A percentile compares a stretch with the other conserved stretches of the same genome.
phyloP scores from a whole-genome alignment of 768 basidiomycete species.

The Chalciporus sphaerocephalus region DNA sequence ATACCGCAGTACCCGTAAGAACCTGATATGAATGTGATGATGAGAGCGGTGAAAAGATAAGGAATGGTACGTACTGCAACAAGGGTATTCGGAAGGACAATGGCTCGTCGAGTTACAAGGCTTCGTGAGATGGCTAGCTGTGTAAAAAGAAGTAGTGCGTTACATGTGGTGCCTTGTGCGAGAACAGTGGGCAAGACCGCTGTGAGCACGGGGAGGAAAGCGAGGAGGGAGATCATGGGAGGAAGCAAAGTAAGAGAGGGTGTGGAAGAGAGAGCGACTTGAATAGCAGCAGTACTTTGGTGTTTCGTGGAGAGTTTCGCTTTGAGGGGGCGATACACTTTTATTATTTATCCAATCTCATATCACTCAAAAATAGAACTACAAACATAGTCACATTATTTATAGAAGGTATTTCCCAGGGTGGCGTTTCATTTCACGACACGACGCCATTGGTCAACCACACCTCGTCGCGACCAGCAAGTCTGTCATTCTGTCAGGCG shows the following conservation, averaged over 20 bases:
- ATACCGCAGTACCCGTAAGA: conserved; percentile 54
- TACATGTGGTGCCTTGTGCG: conserved; percentile 30
- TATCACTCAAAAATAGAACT: not conserved
- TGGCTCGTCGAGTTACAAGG: conserved; percentile 35
- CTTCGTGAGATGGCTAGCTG: not conserved
- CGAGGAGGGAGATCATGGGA: conserved; percentile 22
- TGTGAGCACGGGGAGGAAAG: conserved; percentile 15
- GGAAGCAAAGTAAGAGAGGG: conserved; percentile 15
- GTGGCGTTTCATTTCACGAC: conserved; percentile 16
- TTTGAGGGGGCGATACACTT: no score
- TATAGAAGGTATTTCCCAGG: not conserved
- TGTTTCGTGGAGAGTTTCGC: no score
- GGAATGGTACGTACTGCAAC: conserved; percentile 37
- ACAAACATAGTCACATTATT: not conserved
- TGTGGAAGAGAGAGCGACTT: not conserved
- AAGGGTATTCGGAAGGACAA: conserved; percentile 38
- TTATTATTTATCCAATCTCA: no score
- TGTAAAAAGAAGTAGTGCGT: not conserved
- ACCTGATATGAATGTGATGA: conserved; percentile 26
- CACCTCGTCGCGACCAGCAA: not conserved
- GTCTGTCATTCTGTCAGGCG: not conserved
- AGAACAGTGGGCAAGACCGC: conserved; percentile 14
- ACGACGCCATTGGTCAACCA: conserved; percentile 15
- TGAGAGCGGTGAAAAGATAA: not conserved
- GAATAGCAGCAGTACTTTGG: no score